phyloP scores from a whole-genome alignment of 106 monocot species.

The Apostasia ramifera region DNA sequence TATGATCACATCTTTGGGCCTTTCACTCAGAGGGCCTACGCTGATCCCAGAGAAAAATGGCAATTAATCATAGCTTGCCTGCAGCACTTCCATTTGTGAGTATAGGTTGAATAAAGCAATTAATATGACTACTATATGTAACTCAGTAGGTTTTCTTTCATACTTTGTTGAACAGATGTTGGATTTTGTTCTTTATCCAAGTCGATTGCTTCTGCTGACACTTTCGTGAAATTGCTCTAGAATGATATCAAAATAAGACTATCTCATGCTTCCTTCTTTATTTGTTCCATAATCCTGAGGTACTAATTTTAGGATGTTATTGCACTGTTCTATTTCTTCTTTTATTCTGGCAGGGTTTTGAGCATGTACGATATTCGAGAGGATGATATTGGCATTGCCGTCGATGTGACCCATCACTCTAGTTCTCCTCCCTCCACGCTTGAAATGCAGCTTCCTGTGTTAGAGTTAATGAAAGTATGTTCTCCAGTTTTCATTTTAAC shows the following conservation, averaged over 20 bases:
- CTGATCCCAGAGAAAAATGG: constrained; percentile 87
- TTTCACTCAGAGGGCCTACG: constrained; percentile 90
- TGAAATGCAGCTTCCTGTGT: constrained; percentile 61
- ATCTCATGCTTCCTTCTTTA: too few species aligned
- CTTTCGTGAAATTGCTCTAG: too few species aligned
- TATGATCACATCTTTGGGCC: constrained; percentile 91
- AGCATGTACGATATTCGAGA: constrained; percentile 65
- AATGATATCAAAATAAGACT: too few species aligned
- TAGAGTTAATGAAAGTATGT: constrained; percentile 82
- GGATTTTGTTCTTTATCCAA: background rate
- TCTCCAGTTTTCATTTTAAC: background rate
- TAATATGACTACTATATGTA: background rate
- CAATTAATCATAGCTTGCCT: constrained; percentile 79
- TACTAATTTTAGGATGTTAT: background rate
- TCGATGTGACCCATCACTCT: constrained; percentile 21
- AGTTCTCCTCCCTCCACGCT: constrained; percentile 11
- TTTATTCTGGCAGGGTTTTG: constrained; percentile 44
- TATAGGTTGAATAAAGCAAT: background rate
- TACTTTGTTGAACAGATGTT: too few species aligned
- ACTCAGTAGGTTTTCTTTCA: too few species aligned
- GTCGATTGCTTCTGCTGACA: background rate
- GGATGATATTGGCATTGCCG: constrained; percentile 44
- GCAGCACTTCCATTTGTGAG: constrained; percentile 81
- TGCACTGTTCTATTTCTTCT: background rate
- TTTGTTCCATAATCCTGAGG: background rate